These are phyloP conservation scores for Zarea fungicola DNA, from an alignment of 2,329 filamentous ascomycete genomes.

Conservation along the genomic window DNA sequence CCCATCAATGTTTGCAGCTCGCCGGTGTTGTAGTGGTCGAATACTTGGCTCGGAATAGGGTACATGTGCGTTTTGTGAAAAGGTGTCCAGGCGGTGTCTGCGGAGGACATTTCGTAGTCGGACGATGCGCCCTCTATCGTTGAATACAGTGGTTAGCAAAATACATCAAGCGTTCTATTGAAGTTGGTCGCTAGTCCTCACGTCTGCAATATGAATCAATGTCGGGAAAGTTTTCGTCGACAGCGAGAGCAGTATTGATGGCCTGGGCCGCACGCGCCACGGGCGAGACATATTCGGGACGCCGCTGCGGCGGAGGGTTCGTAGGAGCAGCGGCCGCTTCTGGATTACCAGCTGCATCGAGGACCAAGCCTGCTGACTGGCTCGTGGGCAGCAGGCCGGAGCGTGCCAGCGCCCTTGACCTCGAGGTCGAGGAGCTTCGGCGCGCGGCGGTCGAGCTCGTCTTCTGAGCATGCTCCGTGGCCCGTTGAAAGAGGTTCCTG, in stretches of 20 bases:
- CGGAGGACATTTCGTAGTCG: conserved; percentile 75
- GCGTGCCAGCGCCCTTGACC: conserved; percentile 8
- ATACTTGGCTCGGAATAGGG: conserved; percentile 84
- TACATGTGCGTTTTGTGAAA: conserved; percentile 86
- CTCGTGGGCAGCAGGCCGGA: neutral
- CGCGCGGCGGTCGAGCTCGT: neutral
- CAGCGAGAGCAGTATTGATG: conserved; percentile 71
- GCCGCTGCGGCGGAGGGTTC: conserved; percentile 36
- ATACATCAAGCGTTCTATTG: no score
- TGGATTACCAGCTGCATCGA: neutral
- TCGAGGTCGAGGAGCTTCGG: conserved; percentile 6
- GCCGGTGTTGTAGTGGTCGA: conserved; percentile 85
- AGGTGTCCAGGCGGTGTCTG: conserved; percentile 71
- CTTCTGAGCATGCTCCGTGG: conserved; percentile 19
- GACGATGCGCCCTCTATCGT: conserved; percentile 75
- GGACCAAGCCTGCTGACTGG: conserved; percentile 4
- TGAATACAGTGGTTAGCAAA: conserved; percentile 23
- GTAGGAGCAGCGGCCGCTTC: conserved; percentile 26
- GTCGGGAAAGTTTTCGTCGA: conserved; percentile 79
- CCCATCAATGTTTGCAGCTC: conserved; percentile 92
- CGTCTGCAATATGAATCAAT: conserved; percentile 85
- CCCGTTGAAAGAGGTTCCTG: conserved; percentile 44
- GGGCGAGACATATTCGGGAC: conserved; percentile 51
- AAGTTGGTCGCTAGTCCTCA: no score
- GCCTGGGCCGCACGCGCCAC: conserved; percentile 76